Conservation (phyloP, 495 filamentous ascomycete genomes). For the Ramalina intermedia region DNA sequence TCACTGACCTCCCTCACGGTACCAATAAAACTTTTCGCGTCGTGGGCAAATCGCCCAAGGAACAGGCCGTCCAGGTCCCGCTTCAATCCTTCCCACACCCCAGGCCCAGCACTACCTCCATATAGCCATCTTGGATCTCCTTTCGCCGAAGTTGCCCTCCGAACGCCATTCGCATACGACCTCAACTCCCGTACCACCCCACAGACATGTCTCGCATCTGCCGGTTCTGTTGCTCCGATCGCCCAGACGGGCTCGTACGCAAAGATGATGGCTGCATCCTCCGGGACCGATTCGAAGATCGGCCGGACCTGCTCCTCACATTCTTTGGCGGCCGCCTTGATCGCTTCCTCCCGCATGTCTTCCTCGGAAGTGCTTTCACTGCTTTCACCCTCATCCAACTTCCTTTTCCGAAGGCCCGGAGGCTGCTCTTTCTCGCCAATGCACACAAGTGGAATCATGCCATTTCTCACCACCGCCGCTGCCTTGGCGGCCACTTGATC, state of each 20-base stretch:
- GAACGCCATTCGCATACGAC: constrained; percentile 22
- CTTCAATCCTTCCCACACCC: constrained; percentile 11
- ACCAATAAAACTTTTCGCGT: constrained; percentile 47
- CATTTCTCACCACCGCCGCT: constrained; percentile 45
- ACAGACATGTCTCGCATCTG: constrained; percentile 53
- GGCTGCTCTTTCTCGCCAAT: constrained; percentile 51
- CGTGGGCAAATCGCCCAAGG: constrained; percentile 67
- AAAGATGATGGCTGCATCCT: constrained; percentile 53
- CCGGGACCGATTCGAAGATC: constrained; percentile 42
- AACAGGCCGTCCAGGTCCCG: constrained; percentile 71
- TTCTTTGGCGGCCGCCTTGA: constrained; percentile 46
- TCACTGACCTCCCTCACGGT: constrained; percentile 55
- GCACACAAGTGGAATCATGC: constrained; percentile 66
- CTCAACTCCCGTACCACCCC: constrained; percentile 52
- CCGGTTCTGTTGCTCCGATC: constrained; percentile 62
- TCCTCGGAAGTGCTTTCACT: no score
- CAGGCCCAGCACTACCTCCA: constrained; percentile 63
- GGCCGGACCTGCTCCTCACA: constrained; percentile 47
- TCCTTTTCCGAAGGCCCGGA: constrained; percentile 21
- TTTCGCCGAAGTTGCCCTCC: constrained; percentile 40
- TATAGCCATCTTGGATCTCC: constrained; percentile 55
- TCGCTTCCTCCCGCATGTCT: constrained; percentile 18
- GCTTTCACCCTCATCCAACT: neutral
- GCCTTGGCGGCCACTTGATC: constrained; percentile 49
- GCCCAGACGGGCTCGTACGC: constrained; percentile 89